Percentiles rank a stretch among this genome's conserved stretches.
Evolutionary conservation across 805 yeast species (phyloP).

Genomic region (Saturnispora mendoncae): DNA sequence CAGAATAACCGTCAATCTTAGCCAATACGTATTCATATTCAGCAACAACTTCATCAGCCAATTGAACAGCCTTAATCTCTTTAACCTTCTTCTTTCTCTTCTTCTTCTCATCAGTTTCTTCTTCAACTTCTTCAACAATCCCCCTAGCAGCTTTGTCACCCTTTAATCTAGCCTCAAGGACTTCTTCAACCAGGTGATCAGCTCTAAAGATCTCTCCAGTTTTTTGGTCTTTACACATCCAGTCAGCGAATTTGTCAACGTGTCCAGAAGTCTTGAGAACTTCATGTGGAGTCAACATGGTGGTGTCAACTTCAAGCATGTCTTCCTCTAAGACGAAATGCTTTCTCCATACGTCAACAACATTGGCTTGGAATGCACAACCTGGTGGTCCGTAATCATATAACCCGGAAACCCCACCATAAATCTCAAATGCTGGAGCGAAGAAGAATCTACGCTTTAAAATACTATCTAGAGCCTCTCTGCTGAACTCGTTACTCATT

Average conservation of each 20-base stretch:
- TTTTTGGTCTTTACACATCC: constrained; percentile 95
- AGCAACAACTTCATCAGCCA: constrained; percentile 67
- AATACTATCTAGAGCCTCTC: constrained; percentile 85
- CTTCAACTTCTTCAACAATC: constrained; percentile 51
- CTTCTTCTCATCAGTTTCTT: constrained; percentile 69
- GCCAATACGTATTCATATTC: constrained; percentile 87
- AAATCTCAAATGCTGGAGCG: constrained; percentile 95
- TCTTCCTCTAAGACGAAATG: constrained; percentile 97
- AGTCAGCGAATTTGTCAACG: constrained; percentile 97
- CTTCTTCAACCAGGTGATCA: constrained; percentile 97
- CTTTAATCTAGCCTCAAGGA: constrained; percentile 87
- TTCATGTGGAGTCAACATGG: constrained; percentile 96
- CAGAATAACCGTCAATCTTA: constrained; percentile 91
- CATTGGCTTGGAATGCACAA: constrained; percentile 94
- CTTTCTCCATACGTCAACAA: constrained; percentile 93
- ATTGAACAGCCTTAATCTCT: constrained; percentile 80
- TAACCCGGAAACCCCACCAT: constrained; percentile 97
- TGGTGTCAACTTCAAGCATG: constrained; percentile 96
- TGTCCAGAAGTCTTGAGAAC: constrained; percentile 98
- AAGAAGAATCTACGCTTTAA: constrained; percentile 92
- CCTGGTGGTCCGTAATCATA: constrained; percentile 99
- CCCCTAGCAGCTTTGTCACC: constrained; percentile 98
- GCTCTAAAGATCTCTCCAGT: constrained; percentile 99
- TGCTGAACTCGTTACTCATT: constrained; percentile 40
- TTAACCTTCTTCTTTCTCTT: constrained; percentile 94